Conservation (phyloP, 305 asterid species). For the Solanum chacoense region DNA sequence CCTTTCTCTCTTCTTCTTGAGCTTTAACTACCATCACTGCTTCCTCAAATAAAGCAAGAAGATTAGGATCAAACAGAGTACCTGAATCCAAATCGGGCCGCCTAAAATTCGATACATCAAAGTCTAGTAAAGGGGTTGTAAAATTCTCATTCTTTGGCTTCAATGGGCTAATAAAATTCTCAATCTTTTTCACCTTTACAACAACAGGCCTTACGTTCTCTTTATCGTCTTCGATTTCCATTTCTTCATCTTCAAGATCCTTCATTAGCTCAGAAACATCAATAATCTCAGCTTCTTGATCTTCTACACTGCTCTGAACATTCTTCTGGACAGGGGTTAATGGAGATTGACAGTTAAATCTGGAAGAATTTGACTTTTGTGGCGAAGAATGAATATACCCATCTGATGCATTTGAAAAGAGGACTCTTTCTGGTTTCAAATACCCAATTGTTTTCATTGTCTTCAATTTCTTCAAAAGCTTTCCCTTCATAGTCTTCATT, state of each 20-base stretch:
- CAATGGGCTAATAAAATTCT: neutral
- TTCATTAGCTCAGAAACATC: conserved; percentile 60
- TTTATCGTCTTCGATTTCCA: conserved; percentile 31
- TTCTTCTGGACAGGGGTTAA: conserved; percentile 7
- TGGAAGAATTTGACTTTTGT: conserved; percentile 9
- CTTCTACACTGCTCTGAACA: conserved; percentile 2
- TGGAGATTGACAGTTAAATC: conserved; percentile 24
- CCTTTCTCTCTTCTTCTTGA: conserved; percentile 41
- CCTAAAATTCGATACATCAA: conserved; percentile 37
- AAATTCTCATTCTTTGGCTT: conserved; percentile 18
- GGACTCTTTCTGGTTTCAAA: conserved; percentile 58
- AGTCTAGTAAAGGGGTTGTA: conserved; percentile 17
- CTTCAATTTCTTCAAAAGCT: conserved; percentile 62
- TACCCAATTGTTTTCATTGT: conserved; percentile 75
- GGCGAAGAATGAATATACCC: conserved; percentile 35
- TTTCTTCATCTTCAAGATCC: conserved; percentile 53
- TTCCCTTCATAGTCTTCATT: conserved; percentile 74
- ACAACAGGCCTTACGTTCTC: conserved; percentile 42
- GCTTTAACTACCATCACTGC: conserved; percentile 60
- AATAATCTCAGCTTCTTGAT: conserved; percentile 45
- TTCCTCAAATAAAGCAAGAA: conserved; percentile 66
- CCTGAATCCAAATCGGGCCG: conserved; percentile 60
- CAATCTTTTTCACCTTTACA: neutral
- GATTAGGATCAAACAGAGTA: conserved; percentile 69
- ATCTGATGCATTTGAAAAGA: conserved; percentile 48